Evolutionary conservation across 1,139 yeast genomes (phyloP).

Genomic region (Blastobotrys aristatus): DNA sequence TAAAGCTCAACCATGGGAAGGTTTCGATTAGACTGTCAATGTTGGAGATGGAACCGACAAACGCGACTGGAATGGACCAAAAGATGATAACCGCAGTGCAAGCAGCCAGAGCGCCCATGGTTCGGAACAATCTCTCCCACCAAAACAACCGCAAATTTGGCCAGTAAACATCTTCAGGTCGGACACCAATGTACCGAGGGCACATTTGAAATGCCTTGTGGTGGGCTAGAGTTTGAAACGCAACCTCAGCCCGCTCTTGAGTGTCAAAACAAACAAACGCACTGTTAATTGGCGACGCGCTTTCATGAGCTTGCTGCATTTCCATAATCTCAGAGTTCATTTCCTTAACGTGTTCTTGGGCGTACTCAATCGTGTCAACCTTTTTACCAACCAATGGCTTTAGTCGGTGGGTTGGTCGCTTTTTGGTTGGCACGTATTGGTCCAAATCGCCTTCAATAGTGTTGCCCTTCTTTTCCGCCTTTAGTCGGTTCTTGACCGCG

Average conservation of each 20-base stretch:
- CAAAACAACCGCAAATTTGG: conserved; percentile 73
- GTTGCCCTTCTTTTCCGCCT: conserved; percentile 43
- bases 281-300: conserved; percentile 46
- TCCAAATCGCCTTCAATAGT: conserved; percentile 45
- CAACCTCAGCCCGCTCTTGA: conserved; percentile 84
- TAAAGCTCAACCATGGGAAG: conserved; percentile 64
- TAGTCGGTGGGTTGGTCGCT: conserved; percentile 67
- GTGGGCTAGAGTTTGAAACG: conserved; percentile 70
- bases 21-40: conserved; percentile 64
- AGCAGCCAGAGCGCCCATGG: conserved; percentile 53
- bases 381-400: conserved; percentile 71
- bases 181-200: conserved; percentile 61
- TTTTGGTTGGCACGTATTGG: conserved; percentile 67
- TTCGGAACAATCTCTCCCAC: conserved; percentile 73
- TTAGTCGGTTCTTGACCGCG: conserved; percentile 56
- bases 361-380: conserved; percentile 76
- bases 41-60: conserved; percentile 90
- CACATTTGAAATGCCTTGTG: conserved; percentile 59
- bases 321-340: conserved; percentile 60
- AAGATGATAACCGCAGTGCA: conserved; percentile 59
- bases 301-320: conserved; percentile 48
- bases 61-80: conserved; percentile 95
- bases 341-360: conserved; percentile 60
- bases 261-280: conserved; percentile 83
- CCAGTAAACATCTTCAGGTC: conserved; percentile 86